These are phyloP conservation scores for Dendryphion nanum DNA, from an alignment of 2,329 filamentous ascomycete genomes.

Conservation along the genomic window DNA sequence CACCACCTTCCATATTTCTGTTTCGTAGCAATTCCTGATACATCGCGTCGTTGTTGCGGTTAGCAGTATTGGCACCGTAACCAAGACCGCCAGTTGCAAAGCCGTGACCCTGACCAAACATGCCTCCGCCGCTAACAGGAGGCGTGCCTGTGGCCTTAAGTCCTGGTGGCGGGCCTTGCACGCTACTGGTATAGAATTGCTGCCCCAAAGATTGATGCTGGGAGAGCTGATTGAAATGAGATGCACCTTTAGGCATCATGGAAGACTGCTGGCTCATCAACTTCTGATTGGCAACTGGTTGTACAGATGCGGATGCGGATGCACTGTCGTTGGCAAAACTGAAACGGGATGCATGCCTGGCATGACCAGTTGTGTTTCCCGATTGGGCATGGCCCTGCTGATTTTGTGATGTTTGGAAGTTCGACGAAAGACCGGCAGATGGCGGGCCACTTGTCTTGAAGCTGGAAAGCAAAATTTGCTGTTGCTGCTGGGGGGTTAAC, in stretches of 20 bases:
- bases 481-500: slow-evolving; percentile 76
- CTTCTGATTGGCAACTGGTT: slow-evolving; percentile 74
- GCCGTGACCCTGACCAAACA: slow-evolving; percentile 86
- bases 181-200: slow-evolving; percentile 79
- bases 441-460: slow-evolving; percentile 55
- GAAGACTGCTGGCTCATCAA: slow-evolving; percentile 81
- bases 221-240: slow-evolving; percentile 51
- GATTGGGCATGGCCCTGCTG: slow-evolving; percentile 49
- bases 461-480: slow-evolving; percentile 63
- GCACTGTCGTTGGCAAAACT: slow-evolving; percentile 77
- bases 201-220: slow-evolving; percentile 56
- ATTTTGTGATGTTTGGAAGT: slow-evolving; percentile 44
- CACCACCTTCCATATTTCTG: slow-evolving; percentile 59
- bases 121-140: slow-evolving; percentile 72
- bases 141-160: slow-evolving; percentile 94
- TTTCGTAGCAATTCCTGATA: slow-evolving; percentile 74
- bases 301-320: slow-evolving; percentile 62
- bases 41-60: slow-evolving; percentile 79
- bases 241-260: slow-evolving; percentile 67
- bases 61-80: slow-evolving; percentile 59
- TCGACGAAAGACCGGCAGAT: slow-evolving; percentile 55
- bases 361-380: slow-evolving; percentile 67
- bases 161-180: slow-evolving; percentile 90
- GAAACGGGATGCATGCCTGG: slow-evolving; percentile 81
- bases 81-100: slow-evolving; percentile 69